phyloP scores from a whole-genome alignment of 306 rosid genomes.

The Quercus aquifolioides region DNA sequence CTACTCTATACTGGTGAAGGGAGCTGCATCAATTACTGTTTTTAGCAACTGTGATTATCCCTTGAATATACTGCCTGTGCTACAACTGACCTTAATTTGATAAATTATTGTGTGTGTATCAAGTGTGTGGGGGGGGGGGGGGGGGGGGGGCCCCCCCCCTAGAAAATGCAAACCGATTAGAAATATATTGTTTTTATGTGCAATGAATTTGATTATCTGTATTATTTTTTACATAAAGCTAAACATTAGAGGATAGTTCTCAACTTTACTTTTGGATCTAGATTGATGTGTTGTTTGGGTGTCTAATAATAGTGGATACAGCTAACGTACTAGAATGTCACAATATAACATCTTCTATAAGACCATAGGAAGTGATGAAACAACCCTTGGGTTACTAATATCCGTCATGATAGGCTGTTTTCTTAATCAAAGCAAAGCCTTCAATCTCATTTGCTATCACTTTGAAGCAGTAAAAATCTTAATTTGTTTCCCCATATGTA shows the following conservation, averaged over 20 bases:
- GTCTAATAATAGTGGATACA: neutral
- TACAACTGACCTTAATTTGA: neutral
- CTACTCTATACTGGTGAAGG: neutral
- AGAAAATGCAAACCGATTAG: neutral
- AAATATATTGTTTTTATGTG: neutral
- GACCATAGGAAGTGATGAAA: too few species aligned
- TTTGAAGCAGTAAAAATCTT: too few species aligned
- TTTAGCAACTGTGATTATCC: neutral
- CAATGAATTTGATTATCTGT: neutral
- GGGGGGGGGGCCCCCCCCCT: too few species aligned
- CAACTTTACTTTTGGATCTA: neutral
- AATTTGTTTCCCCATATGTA: neutral
- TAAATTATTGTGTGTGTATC: neutral
- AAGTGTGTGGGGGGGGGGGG: fast-evolving
- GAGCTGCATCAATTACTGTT: neutral
- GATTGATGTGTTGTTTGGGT: neutral
- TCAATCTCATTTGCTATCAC: too few species aligned
- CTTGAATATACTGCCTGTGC: neutral
- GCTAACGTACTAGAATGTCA: neutral
- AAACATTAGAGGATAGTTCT: neutral
- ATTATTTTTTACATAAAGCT: neutral
- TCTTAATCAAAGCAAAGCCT: too few species aligned
- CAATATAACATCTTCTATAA: too few species aligned
- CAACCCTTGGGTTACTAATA: too few species aligned
- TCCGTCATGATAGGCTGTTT: too few species aligned